Base-by-base conservation (phyloP, 805 yeast genomes). In the Candida multigemmis region DNA sequence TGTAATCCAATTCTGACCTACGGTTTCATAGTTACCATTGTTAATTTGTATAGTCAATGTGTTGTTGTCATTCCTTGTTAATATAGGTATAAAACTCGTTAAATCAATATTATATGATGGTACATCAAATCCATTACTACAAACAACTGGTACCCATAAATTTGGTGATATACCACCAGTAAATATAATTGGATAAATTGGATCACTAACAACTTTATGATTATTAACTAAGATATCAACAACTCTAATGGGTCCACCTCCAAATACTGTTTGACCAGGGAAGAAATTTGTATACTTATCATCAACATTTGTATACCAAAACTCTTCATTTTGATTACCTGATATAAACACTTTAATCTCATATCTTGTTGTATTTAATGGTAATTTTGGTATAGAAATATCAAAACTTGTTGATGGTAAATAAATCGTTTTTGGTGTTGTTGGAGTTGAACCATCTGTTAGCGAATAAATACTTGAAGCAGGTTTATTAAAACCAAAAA, bases 161-260 rank as follows among this genome's bases (percentile, higher is more conserved):
- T 77, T 64, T 1, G 95, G 94, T 2, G 86, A 70, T 18, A 76
- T 54, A 2, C 94, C 94, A 5, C 94, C 94, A 1, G 94, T 74
- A 53, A 65, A 85, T 10, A 85, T 67, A 6, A 76, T 71, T 2
- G 89, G 87, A 37, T 70, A 73, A 2, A 94, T 93, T 14, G 74
- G 58, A 16, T 68, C 68, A 3, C 74, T 56, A 2, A 77, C 77
- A 6, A 83, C 68, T 26, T 78, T 64, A 14, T 60, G 39, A 16
- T 70, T 82, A 37, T 76, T 66, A 24, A 78, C 53, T 35, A 60
- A 77, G 4, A 81, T 72, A 38, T 77, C 72, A 10, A 82, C 60
- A 14, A 74, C 58, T 31, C 95, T 66, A 25, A 75, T 60, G 1
- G 94, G 87, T 0, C 91, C 91, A 45, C 74, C 78, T 5, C 81